phyloP scores from a whole-genome alignment of 192 early-diverging fungal genomes.

The Linnemannia zychae region DNA sequence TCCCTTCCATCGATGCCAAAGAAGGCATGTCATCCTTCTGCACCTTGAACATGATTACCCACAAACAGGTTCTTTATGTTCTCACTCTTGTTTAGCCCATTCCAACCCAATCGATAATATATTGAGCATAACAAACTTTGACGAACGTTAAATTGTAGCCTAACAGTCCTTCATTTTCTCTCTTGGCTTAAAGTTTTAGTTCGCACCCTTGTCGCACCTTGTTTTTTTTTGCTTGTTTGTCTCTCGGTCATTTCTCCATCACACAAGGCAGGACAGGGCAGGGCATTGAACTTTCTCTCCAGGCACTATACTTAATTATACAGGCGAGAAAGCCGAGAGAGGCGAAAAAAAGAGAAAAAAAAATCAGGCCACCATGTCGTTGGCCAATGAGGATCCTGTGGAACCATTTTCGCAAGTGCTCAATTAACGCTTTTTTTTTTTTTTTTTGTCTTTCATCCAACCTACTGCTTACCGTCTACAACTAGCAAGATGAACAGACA shows the following conservation, averaged over 20 bases:
- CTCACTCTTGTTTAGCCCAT: not conserved
- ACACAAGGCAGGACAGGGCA: not conserved
- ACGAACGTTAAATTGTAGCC: not conserved
- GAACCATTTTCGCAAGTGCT: slow-evolving; percentile 16
- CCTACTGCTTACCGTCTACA: no score
- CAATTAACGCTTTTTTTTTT: not conserved
- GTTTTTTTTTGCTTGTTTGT: no score
- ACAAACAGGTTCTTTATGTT: not conserved
- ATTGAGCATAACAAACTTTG: not conserved
- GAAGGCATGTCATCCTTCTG: not conserved
- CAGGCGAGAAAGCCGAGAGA: not conserved
- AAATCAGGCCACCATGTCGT: slow-evolving; percentile 34
- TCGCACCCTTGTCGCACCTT: no score
- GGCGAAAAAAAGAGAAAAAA: not conserved
- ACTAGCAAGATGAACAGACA: no score
- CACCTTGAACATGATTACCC: not conserved
- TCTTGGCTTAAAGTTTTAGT: no score
- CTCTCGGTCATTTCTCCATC: no score
- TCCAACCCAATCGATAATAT: not conserved
- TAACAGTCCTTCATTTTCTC: not conserved
- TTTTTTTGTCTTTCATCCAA: not conserved
- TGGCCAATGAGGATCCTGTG: slow-evolving; percentile 37
- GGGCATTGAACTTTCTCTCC: no score
- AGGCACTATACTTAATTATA: not conserved
- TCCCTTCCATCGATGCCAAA: not conserved